Percentiles rank a stretch among this genome's conserved stretches.
These are phyloP conservation scores for Pseudogymnoascus sp. DNA, from an alignment of 2,329 filamentous ascomycete species.

Conservation along the genomic window DNA sequence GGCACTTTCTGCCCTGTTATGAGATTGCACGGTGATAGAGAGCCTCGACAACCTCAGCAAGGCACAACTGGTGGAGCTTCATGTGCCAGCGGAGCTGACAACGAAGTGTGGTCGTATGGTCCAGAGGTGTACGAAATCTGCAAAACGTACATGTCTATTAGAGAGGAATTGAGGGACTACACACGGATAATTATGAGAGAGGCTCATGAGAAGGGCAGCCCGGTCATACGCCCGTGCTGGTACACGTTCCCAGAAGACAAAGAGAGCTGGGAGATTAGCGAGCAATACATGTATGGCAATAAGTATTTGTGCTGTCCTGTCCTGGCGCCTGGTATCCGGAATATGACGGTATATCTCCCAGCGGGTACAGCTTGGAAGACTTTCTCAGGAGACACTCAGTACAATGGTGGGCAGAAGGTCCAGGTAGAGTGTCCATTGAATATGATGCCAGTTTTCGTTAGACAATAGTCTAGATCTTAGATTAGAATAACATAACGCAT, in stretches of 20 bases:
- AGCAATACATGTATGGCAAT: constrained; percentile 55
- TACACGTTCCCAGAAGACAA: constrained; percentile 52
- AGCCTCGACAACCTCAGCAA: constrained; percentile 43
- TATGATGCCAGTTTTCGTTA: constrained; percentile 38
- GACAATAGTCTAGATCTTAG: background rate
- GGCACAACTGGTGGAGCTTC: constrained; percentile 18
- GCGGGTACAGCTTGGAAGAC: constrained; percentile 34
- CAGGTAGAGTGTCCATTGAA: constrained; percentile 37
- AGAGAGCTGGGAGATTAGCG: constrained; percentile 46
- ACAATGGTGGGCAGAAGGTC: constrained; percentile 33
- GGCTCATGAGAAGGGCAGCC: constrained; percentile 50
- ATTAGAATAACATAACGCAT: too few relatives aligned
- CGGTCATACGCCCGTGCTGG: constrained; percentile 54
- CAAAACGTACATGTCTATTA: constrained; percentile 47
- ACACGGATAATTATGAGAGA: constrained; percentile 48
- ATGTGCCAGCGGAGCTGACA: constrained; percentile 39
- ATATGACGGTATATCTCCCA: constrained; percentile 45
- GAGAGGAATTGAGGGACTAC: constrained; percentile 50
- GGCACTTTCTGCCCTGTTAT: constrained; percentile 59
- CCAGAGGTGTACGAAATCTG: constrained; percentile 51
- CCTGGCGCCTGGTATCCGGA: constrained; percentile 37
- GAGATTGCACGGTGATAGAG: constrained; percentile 56
- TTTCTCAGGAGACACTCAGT: too few relatives aligned
- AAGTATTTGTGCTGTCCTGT: constrained; percentile 52
- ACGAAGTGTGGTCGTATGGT: constrained; percentile 61